Evolutionary conservation across 2,329 filamentous ascomycete genomes (phyloP), one percentile per base, ranked within the genome.

Genomic region (Penicillium griseofulvum): DNA sequence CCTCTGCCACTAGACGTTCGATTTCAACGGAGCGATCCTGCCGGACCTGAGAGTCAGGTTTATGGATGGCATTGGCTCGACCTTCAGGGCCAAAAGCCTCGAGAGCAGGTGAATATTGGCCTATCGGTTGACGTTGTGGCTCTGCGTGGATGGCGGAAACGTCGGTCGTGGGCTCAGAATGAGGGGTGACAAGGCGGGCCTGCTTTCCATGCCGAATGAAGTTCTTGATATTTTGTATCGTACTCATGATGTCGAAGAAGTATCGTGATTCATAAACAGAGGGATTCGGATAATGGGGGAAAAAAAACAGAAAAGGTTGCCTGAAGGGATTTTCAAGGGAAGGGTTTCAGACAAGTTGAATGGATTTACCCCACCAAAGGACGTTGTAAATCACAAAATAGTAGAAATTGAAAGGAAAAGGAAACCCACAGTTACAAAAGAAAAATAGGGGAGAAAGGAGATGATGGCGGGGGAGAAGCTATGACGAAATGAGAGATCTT

Each of bases 121-220:
- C 70, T 47, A 74, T 73, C 80, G 80, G 74, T 62, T 81, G 75
- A 50, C 79, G 81, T 64, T 85, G 82, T 52, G 82, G 83, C 67
- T 86, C 81, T 55, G 85, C 86, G 72, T 88, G 84, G 56, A 88
- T 80, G 54, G 82, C 78, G 51, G 85, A 85, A 59, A 87, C 79
- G 66, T 83, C 81, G 57, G 83, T 86, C 63, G 81, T 87, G 64
- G 83, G 81, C 71, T 85, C 83, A 57, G 80, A 83, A 67, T 82
- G 83, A 55, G 80, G 79, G 54, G 85, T 81, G 63, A 83, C 82
- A 61, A 80, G 81, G 64, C 91, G 89, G 66, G 91, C 93, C 81
- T 96, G 91, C 81, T 97, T 97, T 77, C 93, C 93, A 81, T 97
- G 93, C 64, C 93, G 90, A 77, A 97, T 94, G 77, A 97, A 95